Evolutionary conservation across 768 basidiomycete genomes (phyloP), one percentile per base, ranked within the genome.

Genomic region (Termitomyces sp.): DNA sequence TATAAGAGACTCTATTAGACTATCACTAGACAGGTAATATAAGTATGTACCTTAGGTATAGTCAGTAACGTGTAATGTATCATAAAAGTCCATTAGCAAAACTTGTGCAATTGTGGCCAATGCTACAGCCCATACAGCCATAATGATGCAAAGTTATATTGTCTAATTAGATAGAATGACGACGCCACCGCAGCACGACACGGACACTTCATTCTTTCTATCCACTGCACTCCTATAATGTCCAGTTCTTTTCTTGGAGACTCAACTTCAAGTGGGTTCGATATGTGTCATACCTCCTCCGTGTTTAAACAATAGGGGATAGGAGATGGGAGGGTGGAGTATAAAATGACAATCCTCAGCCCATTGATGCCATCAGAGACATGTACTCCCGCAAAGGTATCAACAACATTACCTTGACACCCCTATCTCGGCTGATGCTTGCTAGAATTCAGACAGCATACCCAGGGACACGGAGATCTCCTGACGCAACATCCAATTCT

Each of bases 401-500:
- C 3, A 24, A 22, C 13, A 54, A 18, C 38, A 13, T 7, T 28
- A 28, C 4, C 16, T 16, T 55, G 16, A 28, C 24, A 28, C 53
- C 22, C 52, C 24, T 55, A 55, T 55, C 54, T 55, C 18, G 6
- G 3, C 54, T 40, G 2, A 55, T 18, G n/a, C 12, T 28, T 18
- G 13, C 7, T 32, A 42, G 54, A 13, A 12, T 13, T 42, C 5
- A 6, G 12, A 32, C 13, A 55, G 28, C 2, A 16, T 18, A 5
- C n/a, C 11, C 7, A 12, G 4, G 53, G 24, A 39, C 16, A 42
- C 3, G 39, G 28, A 42, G 54, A 55, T 15, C 40, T 55, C 28
- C 54, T 55, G 40, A 55, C 39, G 1, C 54, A 55, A 42, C 54
- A 55, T 11, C 39, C 54, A 28, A 55, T 55, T 8, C 54, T 55